These are phyloP conservation scores for Penicillium palitans DNA, from an alignment of 2,329 filamentous ascomycete genomes.

Conservation along the genomic window DNA sequence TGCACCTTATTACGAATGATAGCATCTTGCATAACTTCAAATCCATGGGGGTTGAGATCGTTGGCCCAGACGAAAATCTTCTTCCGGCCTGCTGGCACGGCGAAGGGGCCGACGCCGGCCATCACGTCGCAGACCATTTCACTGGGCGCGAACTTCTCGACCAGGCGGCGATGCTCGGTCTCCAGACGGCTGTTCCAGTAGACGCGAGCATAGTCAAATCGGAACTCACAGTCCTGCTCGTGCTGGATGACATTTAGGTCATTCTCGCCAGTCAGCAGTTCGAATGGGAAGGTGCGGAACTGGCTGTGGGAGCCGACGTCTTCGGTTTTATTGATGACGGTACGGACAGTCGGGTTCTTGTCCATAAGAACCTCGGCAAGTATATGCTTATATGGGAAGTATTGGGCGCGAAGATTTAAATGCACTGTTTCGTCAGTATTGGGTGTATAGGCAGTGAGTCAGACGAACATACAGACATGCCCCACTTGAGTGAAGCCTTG, in stretches of 20 bases:
- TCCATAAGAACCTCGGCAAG: conserved; percentile 85
- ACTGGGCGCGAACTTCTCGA: conserved; percentile 73
- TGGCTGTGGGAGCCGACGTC: conserved; percentile 81
- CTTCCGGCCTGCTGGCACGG: conserved; percentile 85
- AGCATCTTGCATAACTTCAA: conserved; percentile 68
- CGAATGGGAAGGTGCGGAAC: conserved; percentile 90
- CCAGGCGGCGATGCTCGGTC: conserved; percentile 80
- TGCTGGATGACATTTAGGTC: conserved; percentile 80
- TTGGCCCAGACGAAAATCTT: conserved; percentile 94
- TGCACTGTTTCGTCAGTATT: conserved; percentile 60
- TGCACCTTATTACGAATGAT: conserved; percentile 76
- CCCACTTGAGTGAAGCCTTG: conserved; percentile 85
- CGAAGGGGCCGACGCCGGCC: conserved; percentile 95
- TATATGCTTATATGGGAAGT: conserved; percentile 79
- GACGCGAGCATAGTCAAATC: conserved; percentile 91
- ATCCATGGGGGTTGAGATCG: conserved; percentile 92
- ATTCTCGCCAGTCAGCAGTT: conserved; percentile 78
- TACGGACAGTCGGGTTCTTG: conserved; percentile 79
- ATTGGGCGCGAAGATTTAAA: conserved; percentile 81
- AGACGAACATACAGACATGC: conserved; percentile 67
- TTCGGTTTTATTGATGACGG: conserved; percentile 94
- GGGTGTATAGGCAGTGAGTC: not conserved
- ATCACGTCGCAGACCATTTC: conserved; percentile 95
- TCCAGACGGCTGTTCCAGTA: conserved; percentile 97
- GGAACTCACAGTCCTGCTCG: conserved; percentile 82